phyloP scores from a whole-genome alignment of 306 rosid species.

The Rubus idaeus region DNA sequence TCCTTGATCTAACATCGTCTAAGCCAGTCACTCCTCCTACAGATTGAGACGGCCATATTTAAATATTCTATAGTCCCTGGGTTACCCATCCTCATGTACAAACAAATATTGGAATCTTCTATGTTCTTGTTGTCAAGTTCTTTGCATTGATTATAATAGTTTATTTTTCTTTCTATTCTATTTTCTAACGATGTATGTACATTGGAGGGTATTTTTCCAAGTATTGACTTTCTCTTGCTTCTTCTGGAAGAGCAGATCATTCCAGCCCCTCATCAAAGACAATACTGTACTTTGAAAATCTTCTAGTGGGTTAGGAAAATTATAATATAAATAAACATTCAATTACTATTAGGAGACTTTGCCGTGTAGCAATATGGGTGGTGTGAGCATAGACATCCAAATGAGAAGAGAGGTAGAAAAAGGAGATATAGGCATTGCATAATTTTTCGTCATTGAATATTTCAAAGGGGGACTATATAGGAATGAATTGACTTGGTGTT shows the following conservation, averaged over 20 bases:
- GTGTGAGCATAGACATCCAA: neutral
- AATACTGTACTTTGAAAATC: neutral
- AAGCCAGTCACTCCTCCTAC: no score
- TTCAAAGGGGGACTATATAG: neutral
- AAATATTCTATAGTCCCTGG: no score
- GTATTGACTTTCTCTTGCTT: constrained; percentile 7
- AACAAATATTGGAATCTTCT: no score
- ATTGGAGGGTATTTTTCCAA: neutral
- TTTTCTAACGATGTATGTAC: neutral
- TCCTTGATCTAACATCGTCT: no score
- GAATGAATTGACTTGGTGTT: neutral
- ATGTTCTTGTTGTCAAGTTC: no score
- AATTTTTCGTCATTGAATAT: neutral
- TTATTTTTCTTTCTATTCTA: neutral
- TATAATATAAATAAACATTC: neutral
- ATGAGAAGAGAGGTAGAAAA: neutral
- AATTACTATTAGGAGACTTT: neutral
- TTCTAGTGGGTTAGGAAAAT: neutral
- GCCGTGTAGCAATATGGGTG: neutral
- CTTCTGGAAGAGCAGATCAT: neutral
- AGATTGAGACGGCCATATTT: no score
- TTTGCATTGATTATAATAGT: no score
- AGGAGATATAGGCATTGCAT: neutral
- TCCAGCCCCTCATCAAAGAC: constrained; percentile 3
- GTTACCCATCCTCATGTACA: no score